Evolutionary conservation across 129 eudicot genomes (phyloP).

Genomic region (Ambrosia trifida): DNA sequence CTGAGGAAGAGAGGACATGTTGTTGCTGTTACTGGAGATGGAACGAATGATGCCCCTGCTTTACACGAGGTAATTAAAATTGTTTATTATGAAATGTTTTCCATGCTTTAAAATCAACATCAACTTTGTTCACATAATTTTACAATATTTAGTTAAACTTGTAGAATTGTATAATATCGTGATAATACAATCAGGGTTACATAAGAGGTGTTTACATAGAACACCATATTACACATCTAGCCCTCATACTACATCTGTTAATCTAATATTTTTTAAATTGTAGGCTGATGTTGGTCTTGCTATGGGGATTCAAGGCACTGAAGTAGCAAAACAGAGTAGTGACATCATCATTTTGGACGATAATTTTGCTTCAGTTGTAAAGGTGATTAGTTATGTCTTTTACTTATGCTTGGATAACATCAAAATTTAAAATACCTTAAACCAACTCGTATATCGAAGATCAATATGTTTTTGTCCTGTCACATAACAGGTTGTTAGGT

Average conservation of each 20-base stretch:
- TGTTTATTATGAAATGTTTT: background rate
- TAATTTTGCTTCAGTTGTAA: constrained; percentile 81
- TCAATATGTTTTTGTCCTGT: no score
- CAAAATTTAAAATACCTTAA: background rate
- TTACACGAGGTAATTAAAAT: constrained; percentile 65
- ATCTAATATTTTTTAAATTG: constrained; percentile 86
- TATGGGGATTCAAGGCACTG: no score
- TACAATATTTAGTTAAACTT: background rate
- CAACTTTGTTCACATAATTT: background rate
- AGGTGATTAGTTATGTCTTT: constrained; percentile 47
- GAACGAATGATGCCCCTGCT: constrained; percentile 98
- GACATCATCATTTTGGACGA: no score
- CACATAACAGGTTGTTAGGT: constrained; percentile 78
- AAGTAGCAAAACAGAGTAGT: no score
- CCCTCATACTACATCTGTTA: no score
- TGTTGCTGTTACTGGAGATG: constrained; percentile 97
- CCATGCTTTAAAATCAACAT: background rate
- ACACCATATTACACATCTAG: no score
- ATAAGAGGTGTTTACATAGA: no score
- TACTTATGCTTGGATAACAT: background rate
- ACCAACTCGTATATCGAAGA: no score
- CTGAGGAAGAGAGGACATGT: constrained; percentile 78
- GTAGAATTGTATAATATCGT: no score
- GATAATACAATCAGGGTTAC: no score
- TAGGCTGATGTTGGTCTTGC: no score